Conservation (phyloP, 306 rosid genomes). For the Echinosophora koreensis region DNA sequence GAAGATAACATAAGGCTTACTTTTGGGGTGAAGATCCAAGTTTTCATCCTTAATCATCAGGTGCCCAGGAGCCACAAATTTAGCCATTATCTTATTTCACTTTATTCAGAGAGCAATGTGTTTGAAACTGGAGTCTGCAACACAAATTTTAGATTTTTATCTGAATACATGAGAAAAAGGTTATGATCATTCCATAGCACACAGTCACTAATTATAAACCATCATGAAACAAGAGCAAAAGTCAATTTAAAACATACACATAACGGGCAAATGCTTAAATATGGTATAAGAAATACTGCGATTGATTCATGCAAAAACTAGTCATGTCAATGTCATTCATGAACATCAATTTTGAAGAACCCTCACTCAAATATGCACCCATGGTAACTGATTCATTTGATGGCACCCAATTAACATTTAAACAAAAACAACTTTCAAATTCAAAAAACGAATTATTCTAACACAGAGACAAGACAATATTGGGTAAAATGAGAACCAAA, state of each 20-base stretch:
- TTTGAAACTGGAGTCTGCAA: slow-evolving; percentile 23
- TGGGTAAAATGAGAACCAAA: slow-evolving; percentile 3
- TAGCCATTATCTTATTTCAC: slow-evolving; percentile 51
- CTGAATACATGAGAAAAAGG: neutral
- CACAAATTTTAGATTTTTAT: neutral
- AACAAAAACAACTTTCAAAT: neutral
- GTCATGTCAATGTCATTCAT: neutral
- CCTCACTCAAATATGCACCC: neutral
- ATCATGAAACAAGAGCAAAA: too few relatives aligned
- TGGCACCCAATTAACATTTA: too few relatives aligned
- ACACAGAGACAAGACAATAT: too few relatives aligned
- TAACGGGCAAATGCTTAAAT: neutral
- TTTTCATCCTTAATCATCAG: slow-evolving; percentile 61
- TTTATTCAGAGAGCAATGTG: neutral
- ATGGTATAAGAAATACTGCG: too few relatives aligned
- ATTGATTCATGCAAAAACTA: neutral
- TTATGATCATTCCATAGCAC: neutral
- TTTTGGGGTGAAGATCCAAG: slow-evolving; percentile 49
- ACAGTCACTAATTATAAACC: too few relatives aligned
- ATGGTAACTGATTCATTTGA: too few relatives aligned
- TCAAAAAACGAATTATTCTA: too few relatives aligned
- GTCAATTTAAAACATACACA: neutral
- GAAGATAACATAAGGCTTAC: slow-evolving; percentile 44
- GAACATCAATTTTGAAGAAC: neutral
- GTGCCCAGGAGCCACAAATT: slow-evolving; percentile 43